A percentile compares a stretch with the other conserved stretches of the same genome.
These are phyloP conservation scores for Antrodiella citrinella DNA, from an alignment of 768 basidiomycete species.

Conservation along the genomic window DNA sequence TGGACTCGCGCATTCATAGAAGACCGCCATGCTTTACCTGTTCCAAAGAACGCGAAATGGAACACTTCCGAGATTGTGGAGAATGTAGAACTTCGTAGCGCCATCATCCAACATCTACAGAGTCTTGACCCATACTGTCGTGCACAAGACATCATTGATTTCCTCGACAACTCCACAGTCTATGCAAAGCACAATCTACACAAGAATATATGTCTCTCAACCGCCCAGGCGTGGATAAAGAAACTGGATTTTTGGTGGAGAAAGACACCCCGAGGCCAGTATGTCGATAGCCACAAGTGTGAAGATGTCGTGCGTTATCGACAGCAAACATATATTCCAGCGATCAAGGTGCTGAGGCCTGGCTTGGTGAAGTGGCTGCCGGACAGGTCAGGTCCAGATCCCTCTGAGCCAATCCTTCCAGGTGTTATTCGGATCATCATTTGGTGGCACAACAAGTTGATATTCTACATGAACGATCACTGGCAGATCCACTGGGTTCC, in stretches of 20 bases:
- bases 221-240: constrained; percentile 7
- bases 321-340: constrained; percentile 12
- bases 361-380: no score
- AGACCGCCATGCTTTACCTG: not conserved
- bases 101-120: constrained; percentile 1
- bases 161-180: not conserved
- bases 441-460: constrained; percentile 34
- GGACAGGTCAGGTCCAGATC: no score
- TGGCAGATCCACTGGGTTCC: constrained; percentile 24
- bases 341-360: constrained; percentile 11
- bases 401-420: not conserved
- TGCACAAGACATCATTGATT: constrained; percentile 4
- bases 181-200: not conserved
- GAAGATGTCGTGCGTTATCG: constrained; percentile 10
- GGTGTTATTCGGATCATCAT: constrained; percentile 4
- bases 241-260: constrained; percentile 6
- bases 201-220: not conserved
- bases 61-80: not conserved
- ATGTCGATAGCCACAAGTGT: constrained; percentile 13
- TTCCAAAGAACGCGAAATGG: not conserved
- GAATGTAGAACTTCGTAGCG: not conserved
- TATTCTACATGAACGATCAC: constrained; percentile 32
- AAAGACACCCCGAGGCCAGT: constrained; percentile 2
- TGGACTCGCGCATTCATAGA: not conserved
- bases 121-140: constrained; percentile 1